Base-by-base conservation (phyloP, 352 stramenopile genomes). In the Globisporangium splendens region DNA sequence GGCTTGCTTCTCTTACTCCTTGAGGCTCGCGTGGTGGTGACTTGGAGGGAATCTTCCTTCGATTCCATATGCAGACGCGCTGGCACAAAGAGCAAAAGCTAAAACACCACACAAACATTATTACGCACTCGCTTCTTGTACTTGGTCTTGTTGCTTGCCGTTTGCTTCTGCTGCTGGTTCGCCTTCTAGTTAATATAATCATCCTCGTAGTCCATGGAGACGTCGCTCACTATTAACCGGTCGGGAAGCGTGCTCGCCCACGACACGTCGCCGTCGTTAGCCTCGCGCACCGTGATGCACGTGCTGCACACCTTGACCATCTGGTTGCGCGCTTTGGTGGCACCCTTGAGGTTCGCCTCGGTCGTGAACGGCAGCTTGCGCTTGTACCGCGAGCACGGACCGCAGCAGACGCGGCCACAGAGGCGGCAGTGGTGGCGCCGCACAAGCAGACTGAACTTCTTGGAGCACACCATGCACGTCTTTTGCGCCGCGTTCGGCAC, bases 381-480 rank as follows among this genome's bases (percentile, higher is more conserved):
- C 61, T 91, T 91, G 73, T 84, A 86, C 54, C 80, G 89, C 61
- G 82, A 89, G 67, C 85, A 94, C 14, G 77, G 76, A 0, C 78
- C 77, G 41, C 85, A 94, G 59, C 83, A 91, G 59, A 91, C 79
- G n/a, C 85, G 85, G 3, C 85, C 85, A 55, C 85, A 94, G 24
- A 94, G 72, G 22, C 85, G 77, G 53, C 85, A 94, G 69, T 94
- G 85, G 53, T 94, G 85, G 20, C 80, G 79, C 13, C 85, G 80
- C 55, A 89, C 75, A 7, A 94, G 65, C 18, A 94, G 56, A 7
- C 67, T 65, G 50, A 94, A 94, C 58, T 81, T 82, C 39, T 70
- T 67, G 17, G 72, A 73, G 53, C 85, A 94, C 17, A 85, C 72
- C 79, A 92, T 91, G 56, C 85, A 94, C 1, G 68, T 69, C 44